Evolutionary conservation across 1,284 basidiomycete species (phyloP).

Genomic region (Ceratobasidium sp.): DNA sequence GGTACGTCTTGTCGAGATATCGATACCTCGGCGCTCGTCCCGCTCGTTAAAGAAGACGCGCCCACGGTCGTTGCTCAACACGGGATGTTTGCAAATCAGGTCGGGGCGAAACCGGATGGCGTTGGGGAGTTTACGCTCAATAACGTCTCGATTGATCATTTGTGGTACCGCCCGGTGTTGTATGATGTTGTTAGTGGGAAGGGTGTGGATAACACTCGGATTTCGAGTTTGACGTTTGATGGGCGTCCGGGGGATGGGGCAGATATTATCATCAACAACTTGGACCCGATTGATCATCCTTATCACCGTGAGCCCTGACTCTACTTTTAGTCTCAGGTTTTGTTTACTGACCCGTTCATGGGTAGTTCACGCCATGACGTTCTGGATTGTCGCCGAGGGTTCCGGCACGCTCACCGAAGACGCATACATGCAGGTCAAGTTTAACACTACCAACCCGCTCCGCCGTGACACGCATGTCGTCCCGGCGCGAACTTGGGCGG

Average conservation of each 20-base stretch:
- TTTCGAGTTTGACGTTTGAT: slow-evolving; percentile 52
- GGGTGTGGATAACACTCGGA: slow-evolving; percentile 48
- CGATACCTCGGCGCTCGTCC: slow-evolving; percentile 51
- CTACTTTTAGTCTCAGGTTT: too few species aligned
- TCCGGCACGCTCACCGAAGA: slow-evolving; percentile 51
- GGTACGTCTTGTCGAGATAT: slow-evolving; percentile 49
- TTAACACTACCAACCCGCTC: slow-evolving; percentile 56
- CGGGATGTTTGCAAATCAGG: slow-evolving; percentile 49
- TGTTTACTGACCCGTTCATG: neutral
- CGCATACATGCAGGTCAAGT: slow-evolving; percentile 39
- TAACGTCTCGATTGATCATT: slow-evolving; percentile 52
- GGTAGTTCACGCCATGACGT: slow-evolving; percentile 51
- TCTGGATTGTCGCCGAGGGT: slow-evolving; percentile 56
- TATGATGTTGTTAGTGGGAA: slow-evolving; percentile 50
- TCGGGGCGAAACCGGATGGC: slow-evolving; percentile 44
- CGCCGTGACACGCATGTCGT: slow-evolving; percentile 58
- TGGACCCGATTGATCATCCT: slow-evolving; percentile 54
- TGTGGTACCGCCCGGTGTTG: slow-evolving; percentile 55
- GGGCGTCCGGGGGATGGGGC: slow-evolving; percentile 1
- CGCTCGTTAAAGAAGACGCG: slow-evolving; percentile 51
- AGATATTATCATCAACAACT: slow-evolving; percentile 55
- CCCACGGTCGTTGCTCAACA: slow-evolving; percentile 47
- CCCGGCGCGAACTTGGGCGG: slow-evolving; percentile 50
- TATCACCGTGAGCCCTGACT: slow-evolving; percentile 50
- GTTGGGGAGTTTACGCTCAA: slow-evolving; percentile 48